Base-by-base conservation (phyloP, 1,284 basidiomycete species). In the Ganoderma sinense region DNA sequence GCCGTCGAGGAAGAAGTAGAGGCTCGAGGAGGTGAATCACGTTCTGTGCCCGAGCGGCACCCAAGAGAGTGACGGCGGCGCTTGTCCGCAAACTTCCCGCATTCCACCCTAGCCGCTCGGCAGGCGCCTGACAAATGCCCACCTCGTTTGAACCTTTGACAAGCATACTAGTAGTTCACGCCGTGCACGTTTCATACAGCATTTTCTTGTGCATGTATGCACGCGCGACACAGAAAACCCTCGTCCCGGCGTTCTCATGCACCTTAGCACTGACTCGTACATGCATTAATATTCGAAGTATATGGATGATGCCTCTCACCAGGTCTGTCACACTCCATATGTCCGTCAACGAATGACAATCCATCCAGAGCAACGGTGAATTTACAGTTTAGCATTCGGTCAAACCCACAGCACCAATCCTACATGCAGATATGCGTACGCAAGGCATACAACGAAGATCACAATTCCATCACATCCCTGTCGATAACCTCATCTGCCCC, bases 81-180 rank as follows among this genome's bases (percentile, higher is more conserved):
- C 62, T 33, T 64, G 36, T 55, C 48, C 74, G 73, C 73, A 74
- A 75, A 74, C 74, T 74, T 72, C 68, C 68, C 67, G 40, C 23
- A 61, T 23, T 61, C 39, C 59, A 11, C 40, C 59, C 2, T 61
- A 61, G 59, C 36, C 59, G 59, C 56, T 20, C 29, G 18, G 7
- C 29, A 58, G 13, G 14, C 48, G 51, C 64, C 67, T 70, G 65
- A 70, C 72, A 73, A 69, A 71, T 39, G 58, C 67, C 48, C 33
- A 26, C 45, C 41, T 43, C 2, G 36, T 39, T 39, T 39, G 8
- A n/a, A n/a, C n/a, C n/a, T 39, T 39, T 39, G 41, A 18, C 4
- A 43, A 43, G 41, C 41, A 23, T n/a, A 31, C 14, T 55, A n/a
- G n/a, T n/a, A n/a, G 51, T 23, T 55, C 23, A 39, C 36, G 36